Evolutionary conservation across 2,329 filamentous ascomycete species (phyloP).

Genomic region (Bipolaris bicolor): DNA sequence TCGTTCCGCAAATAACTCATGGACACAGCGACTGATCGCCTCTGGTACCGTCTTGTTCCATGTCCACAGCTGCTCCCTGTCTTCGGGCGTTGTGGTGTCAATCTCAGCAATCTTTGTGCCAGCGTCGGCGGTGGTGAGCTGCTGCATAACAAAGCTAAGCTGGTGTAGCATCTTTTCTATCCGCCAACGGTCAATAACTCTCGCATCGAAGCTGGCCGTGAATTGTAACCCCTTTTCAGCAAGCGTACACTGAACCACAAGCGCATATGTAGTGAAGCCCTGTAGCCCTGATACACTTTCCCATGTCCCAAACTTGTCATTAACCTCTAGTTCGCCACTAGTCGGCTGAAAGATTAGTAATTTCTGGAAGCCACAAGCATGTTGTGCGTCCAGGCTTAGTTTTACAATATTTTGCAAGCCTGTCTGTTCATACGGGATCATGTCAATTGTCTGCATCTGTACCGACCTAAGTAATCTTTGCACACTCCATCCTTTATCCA

Average conservation of each 20-base stretch:
- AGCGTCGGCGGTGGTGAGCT: slow-evolving; percentile 6
- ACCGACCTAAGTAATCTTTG: slow-evolving; percentile 13
- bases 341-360: slow-evolving; percentile 58
- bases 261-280: slow-evolving; percentile 6
- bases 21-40: slow-evolving; percentile 8
- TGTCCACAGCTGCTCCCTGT: neutral
- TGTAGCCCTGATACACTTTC: slow-evolving; percentile 15
- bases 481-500: slow-evolving; percentile 18
- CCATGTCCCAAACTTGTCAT: slow-evolving; percentile 7
- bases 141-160: slow-evolving; percentile 21
- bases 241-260: neutral
- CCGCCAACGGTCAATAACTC: slow-evolving; percentile 11
- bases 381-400: neutral
- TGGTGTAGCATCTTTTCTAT: slow-evolving; percentile 16
- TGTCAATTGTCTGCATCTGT: slow-evolving; percentile 22
- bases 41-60: neutral
- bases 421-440: slow-evolving; percentile 41
- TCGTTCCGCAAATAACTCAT: slow-evolving; percentile 10
- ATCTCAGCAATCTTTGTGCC: neutral
- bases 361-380: slow-evolving; percentile 54
- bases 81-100: neutral
- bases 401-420: slow-evolving; percentile 41
- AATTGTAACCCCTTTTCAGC: slow-evolving; percentile 16
- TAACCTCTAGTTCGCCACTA: neutral
- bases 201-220: slow-evolving; percentile 19